Base-by-base conservation (phyloP, 2,329 filamentous ascomycete genomes). In the Canariomyces notabilis region DNA sequence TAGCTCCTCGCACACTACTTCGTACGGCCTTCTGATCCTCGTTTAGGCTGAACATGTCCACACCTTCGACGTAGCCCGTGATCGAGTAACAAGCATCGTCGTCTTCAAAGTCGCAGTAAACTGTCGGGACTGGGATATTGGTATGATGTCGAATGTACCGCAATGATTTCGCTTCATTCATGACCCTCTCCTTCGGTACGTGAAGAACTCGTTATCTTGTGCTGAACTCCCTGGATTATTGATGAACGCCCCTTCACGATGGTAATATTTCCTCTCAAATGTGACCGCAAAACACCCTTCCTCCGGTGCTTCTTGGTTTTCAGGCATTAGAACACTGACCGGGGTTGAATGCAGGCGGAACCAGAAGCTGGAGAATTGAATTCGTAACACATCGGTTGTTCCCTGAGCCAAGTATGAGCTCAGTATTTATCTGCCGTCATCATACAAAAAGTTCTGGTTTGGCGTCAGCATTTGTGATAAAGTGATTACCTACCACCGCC, bases 221-320 rank as follows among this genome's bases (percentile, higher is more conserved):
- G 50, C 46, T 52, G 55, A 6, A 58, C 57, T 9, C 51, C 59
- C 20, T 55, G 55, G 38, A 60, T 60, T 55, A 43, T 66, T 67
- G 45, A 64, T 59, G 34, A 61, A 64, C 20, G 54, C 48, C 14
- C 42, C 42, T n/a, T 50, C 59, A 21, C 50, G 49, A 16, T 56
- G 56, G 41, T 61, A 64, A 37, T 64, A 61, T 49, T 62, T 62
- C 37, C 60, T 53, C 43, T 64, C 61, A n/a, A n/a, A n/a, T n/a
- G n/a, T n/a, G n/a, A n/a, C n/a, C n/a, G n/a, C n/a, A n/a, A n/a
- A n/a, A n/a, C n/a, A n/a, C n/a, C n/a, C n/a, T 80, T 79, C 48
- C 77, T 72, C 2, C 89, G n/a, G n/a, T n/a, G n/a, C n/a, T n/a
- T n/a, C n/a, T n/a, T n/a, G n/a, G n/a, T n/a, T n/a, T n/a, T n/a